Percentiles rank a stretch among this genome's conserved stretches.
Conservation (phyloP, 805 yeast genomes). For the Sugiyamaella smithiae region DNA sequence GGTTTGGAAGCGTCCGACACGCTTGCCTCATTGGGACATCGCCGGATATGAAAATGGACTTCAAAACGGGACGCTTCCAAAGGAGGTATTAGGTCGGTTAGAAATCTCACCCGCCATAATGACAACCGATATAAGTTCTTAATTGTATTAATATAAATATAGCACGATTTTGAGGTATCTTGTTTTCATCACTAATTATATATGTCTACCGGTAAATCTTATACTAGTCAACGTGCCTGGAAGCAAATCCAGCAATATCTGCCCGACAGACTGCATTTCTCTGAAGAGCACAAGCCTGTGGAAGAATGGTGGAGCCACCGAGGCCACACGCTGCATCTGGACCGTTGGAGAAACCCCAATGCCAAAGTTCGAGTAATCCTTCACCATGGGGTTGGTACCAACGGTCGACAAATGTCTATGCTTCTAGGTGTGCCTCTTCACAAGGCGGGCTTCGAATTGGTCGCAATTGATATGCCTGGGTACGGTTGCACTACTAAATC, state of each 20-base stretch:
- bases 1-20: too few species aligned
- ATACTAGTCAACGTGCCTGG: background rate
- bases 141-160: too few species aligned
- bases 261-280: background rate
- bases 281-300: background rate
- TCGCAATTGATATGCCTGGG: conserved; percentile 2
- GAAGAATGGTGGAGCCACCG: conserved; percentile 1
- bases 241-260: background rate
- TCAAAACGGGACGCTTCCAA: too few species aligned
- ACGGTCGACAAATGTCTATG: conserved; percentile 3
- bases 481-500: background rate
- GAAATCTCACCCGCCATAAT: too few species aligned
- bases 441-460: background rate
- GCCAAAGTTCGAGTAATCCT: conserved; percentile 3
- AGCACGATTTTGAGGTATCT: too few species aligned
- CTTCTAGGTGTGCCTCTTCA: conserved; percentile 3
- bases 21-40: too few species aligned
- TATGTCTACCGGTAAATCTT: background rate
- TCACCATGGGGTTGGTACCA: conserved; percentile 5
- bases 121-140: too few species aligned
- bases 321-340: background rate
- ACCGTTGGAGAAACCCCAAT: background rate
- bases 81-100: too few species aligned
- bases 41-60: too few species aligned
- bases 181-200: too few species aligned